Evolutionary conservation across 2,329 filamentous ascomycete genomes (phyloP).

Genomic region (Zymoseptoria crescenta): DNA sequence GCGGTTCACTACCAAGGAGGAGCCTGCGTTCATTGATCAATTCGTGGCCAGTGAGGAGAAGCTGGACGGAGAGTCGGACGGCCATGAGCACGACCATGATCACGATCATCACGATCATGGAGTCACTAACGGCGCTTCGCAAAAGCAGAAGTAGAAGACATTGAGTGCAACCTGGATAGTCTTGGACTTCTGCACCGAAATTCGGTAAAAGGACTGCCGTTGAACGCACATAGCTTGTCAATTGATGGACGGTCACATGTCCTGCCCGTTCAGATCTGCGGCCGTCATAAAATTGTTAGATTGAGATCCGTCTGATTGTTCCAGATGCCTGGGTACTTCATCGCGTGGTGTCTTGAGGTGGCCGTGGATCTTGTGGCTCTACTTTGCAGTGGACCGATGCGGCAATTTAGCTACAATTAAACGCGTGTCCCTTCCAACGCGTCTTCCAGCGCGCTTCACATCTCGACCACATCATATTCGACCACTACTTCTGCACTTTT

Average conservation of each 20-base stretch:
- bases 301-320: too few species aligned
- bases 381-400: neutral
- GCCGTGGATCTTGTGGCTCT: neutral
- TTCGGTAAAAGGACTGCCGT: too few species aligned
- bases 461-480: neutral
- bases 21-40: constrained; percentile 61
- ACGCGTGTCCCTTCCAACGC: too few species aligned
- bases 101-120: constrained; percentile 22
- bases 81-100: constrained; percentile 11
- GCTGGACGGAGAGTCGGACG: constrained; percentile 5
- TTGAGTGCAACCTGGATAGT: neutral
- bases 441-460: neutral
- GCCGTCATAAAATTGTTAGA: too few species aligned
- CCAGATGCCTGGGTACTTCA: too few species aligned
- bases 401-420: neutral
- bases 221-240: too few species aligned
- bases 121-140: constrained; percentile 16
- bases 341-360: neutral
- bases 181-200: neutral
- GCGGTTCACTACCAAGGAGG: constrained; percentile 59
- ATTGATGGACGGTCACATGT: too few species aligned
- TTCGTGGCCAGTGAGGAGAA: constrained; percentile 31
- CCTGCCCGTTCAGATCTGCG: too few species aligned
- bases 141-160: constrained; percentile 14
- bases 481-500: neutral